phyloP scores from a whole-genome alignment of 345 rosid genomes.

The Euphorbia lathyris region DNA sequence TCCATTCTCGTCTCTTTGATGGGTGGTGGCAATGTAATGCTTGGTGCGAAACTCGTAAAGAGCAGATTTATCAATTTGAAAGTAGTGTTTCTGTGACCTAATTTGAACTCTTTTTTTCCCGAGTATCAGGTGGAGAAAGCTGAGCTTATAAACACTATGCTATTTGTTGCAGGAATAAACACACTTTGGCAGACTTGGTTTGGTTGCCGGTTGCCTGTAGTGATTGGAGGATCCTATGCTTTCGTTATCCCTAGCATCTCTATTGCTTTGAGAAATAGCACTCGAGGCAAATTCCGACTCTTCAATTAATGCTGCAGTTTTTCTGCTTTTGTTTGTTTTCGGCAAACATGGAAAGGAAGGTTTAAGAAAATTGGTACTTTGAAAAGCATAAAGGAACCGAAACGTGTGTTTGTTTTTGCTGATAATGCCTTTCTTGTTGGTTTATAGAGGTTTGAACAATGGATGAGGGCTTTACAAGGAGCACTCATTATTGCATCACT shows the following conservation, averaged over 20 bases:
- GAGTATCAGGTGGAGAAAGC: slow-evolving; percentile 88
- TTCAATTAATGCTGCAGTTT: slow-evolving; percentile 40
- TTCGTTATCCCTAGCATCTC: slow-evolving; percentile 66
- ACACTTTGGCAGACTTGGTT: slow-evolving; percentile 68
- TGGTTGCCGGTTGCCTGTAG: slow-evolving; percentile 81
- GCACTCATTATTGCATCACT: slow-evolving; percentile 71
- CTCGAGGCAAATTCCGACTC: slow-evolving; percentile 20
- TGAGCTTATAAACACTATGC: slow-evolving; percentile 59
- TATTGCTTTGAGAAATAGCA: slow-evolving; percentile 47
- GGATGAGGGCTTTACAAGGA: slow-evolving; percentile 77
- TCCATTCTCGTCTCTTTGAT: slow-evolving; percentile 67
- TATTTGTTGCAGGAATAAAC: slow-evolving; percentile 77
- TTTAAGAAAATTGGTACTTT: too few species aligned
- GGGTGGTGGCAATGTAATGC: slow-evolving; percentile 80
- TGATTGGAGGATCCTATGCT: slow-evolving; percentile 73
- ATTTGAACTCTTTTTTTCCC: not conserved
- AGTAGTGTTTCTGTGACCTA: not conserved
- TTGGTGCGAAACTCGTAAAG: not conserved
- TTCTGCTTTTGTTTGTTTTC: not conserved
- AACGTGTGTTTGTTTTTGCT: not conserved
- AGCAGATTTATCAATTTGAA: not conserved
- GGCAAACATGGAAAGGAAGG: not conserved
- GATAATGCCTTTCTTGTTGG: slow-evolving; percentile 5
- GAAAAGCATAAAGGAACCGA: not conserved
- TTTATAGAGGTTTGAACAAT: slow-evolving; percentile 53